Base-by-base conservation (phyloP, 495 filamentous ascomycete genomes). In the Penicillium coprophilum region DNA sequence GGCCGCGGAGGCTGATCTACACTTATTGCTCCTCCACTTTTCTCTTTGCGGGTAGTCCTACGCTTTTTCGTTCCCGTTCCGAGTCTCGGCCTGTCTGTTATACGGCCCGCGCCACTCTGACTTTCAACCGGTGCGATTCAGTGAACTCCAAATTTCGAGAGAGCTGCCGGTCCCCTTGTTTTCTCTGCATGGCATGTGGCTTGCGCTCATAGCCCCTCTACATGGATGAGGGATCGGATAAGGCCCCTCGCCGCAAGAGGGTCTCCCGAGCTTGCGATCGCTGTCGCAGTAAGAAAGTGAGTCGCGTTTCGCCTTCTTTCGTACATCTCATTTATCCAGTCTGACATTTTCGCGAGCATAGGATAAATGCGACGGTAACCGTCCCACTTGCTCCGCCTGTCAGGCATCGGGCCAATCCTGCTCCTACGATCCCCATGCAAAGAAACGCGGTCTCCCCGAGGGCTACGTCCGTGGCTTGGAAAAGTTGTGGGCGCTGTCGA, bases 191-290 rank as follows among this genome's bases (percentile, higher is more conserved):
- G 68, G 57, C 63, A 63, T 68, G 64, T 46, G 27, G 59, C 47
- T 54, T 58, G 57, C 20, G 34, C 46, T 57, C 61, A 61, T 41
- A 63, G 49, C 67, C 60, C 62, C 57, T 68, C 69, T 53, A 67
- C 67, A 78, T 78, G 76, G 74, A 78, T 59, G 75, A 78, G 71
- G 74, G 66, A 58, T 62, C 72, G 23, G 72, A 77, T 62, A 73
- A 76, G 66, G 69, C 68, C 62, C 71, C 73, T 67, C 74, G 74
- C 53, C 75, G 87, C 27, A 83, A 85, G 66, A 79, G 87, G 67
- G 87, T 89, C 7, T 87, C 86, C 6, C 75, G 85, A 60, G 86
- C 86, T 48, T 89, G 86, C 70, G 85, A 89, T 62, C 83, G 86
- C 50, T 89, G 86, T 69, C 83, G 86, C 52, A 81, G 79, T 24